Evolutionary conservation across 2,329 filamentous ascomycete genomes (phyloP), one percentile per base, ranked within the genome.

Genomic region (Cladobotryum mycophilum): DNA sequence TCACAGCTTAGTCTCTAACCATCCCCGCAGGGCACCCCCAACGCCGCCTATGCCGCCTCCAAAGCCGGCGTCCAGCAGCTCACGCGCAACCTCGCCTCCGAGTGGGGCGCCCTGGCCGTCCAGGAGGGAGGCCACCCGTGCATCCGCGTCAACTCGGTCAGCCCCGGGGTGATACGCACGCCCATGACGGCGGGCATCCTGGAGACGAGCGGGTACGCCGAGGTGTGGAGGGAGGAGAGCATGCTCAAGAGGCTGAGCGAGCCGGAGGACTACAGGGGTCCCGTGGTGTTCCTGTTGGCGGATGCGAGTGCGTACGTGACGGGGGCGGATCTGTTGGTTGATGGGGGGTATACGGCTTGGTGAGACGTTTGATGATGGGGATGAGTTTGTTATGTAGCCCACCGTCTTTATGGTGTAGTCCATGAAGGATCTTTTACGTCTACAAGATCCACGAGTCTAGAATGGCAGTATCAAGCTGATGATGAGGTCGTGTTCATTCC

Each of bases 11-110:
- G 12, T 8, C 9, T n/a, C 36, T 37, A 20, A 25, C 45, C 20
- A 22, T 55, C 2, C 34, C 3, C 9, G 9, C 8, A 65, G 65
- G 69, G 67, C 2, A 64, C 38, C 3, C 74, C 37, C 20, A 72
- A 67, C 4, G 64, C 71, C 5, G 70, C 67, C 0, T 81, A 81
- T 64, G 80, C 79, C 58, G 68, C 74, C 0, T 78, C 74, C 51
- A 81, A 81, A 62, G 71, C 76, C 0, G 77, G 73, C 0, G 72
- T 80, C 3, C 71, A 76, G 40, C 76, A 80, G 58, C 67, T 80
- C 1, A 66, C 68, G 1, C 69, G 76, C 20, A 75, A 68, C 9
- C 63, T 80, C 25, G 74, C 78, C 0, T 76, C 76, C 56, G 78
- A 80, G 61, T 80, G 70, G 76, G 75, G 49, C 3, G 45, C 18